Base-by-base conservation (phyloP, 345 rosid genomes). In the Aquilaria yunnanensis region DNA sequence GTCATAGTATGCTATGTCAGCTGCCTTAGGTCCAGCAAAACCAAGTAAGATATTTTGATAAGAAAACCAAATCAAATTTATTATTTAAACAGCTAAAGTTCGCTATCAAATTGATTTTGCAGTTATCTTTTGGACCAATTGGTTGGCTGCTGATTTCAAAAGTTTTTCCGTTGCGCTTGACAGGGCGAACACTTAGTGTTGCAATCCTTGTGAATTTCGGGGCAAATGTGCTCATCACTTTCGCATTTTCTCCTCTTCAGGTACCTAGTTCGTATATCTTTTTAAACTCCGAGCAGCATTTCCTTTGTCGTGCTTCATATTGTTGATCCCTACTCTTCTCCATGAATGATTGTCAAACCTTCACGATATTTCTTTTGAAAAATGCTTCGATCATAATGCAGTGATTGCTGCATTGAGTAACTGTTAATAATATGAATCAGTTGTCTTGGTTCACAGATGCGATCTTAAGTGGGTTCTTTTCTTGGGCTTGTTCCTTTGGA, bases 61-160 rank as follows among this genome's bases (percentile, higher is more conserved):
- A 37, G 43, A 9, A 37, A 37, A 37, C 43, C 43, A 37, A 3
- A 37, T 37, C 8, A 37, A 37, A 37, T 49, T 9, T 37, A 37
- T 37, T 9, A 37, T 37, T 9, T 37, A 37, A 37, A 37, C 43
- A 37, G 43, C 43, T 37, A 37, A 37, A 37, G 43, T 37, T 37
- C 8, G 43, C 7, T 37, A 68, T 57, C 2, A 61, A 48, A 67
- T 62, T 61, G 49, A 37, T 66, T 65, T 67, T 78, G 84, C 88
- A 92, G 98, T 65, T 92, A 69, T 92, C 96, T 7, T 92, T 92
- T 81, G 98, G 96, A 64, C 98, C 98, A 52, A 92, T 92, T 54
- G 96, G 98, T 56, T 92, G 98, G 98, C 85, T 92, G 78, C 87
- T 92, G 89, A 92, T 92, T 69, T 92, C 98, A 0, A 96, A 92